These are phyloP conservation scores for Lactarius quietus DNA, from an alignment of 768 basidiomycete species.

Conservation along the genomic window DNA sequence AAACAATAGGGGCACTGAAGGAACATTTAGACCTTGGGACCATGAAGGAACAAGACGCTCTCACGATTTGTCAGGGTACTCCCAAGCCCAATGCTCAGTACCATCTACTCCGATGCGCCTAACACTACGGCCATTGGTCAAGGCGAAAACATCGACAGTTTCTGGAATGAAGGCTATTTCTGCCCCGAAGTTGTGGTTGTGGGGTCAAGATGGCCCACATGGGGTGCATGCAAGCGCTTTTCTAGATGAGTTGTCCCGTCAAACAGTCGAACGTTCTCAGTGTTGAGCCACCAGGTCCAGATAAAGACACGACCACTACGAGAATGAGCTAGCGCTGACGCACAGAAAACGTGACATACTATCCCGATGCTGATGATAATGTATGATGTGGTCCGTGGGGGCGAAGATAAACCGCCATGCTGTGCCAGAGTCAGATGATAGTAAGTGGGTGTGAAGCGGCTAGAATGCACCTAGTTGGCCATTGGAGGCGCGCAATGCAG, in stretches of 20 bases:
- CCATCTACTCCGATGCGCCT: slow-evolving; percentile 52
- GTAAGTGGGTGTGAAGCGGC: not conserved
- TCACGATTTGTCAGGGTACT: slow-evolving; percentile 63
- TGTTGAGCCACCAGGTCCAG: slow-evolving; percentile 68
- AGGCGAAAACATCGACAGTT: slow-evolving; percentile 42
- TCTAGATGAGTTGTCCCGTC: slow-evolving; percentile 69
- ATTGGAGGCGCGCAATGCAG: slow-evolving; percentile 60
- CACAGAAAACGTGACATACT: slow-evolving; percentile 40
- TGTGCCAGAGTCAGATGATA: slow-evolving; percentile 30
- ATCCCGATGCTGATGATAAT: slow-evolving; percentile 54
- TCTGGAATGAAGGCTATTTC: slow-evolving; percentile 43
- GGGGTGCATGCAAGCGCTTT: slow-evolving; percentile 49
- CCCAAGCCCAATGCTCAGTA: slow-evolving; percentile 65
- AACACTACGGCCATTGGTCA: slow-evolving; percentile 61
- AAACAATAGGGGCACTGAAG: slow-evolving; percentile 58
- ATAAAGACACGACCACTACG: slow-evolving; percentile 66
- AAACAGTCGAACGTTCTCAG: slow-evolving; percentile 62
- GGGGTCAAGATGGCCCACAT: slow-evolving; percentile 48
- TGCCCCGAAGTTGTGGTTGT: slow-evolving; percentile 56
- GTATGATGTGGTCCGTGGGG: slow-evolving; percentile 60
- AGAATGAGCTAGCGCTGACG: not conserved
- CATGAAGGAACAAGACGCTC: slow-evolving; percentile 27
- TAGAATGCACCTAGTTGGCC: slow-evolving; percentile 63
- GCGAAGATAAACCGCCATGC: slow-evolving; percentile 82
- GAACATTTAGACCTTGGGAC: slow-evolving; percentile 10